Percentiles rank a stretch among this genome's conserved stretches.
Conservation (phyloP, 2,329 filamentous ascomycete species). For the Coniochaeta ligniaria region DNA sequence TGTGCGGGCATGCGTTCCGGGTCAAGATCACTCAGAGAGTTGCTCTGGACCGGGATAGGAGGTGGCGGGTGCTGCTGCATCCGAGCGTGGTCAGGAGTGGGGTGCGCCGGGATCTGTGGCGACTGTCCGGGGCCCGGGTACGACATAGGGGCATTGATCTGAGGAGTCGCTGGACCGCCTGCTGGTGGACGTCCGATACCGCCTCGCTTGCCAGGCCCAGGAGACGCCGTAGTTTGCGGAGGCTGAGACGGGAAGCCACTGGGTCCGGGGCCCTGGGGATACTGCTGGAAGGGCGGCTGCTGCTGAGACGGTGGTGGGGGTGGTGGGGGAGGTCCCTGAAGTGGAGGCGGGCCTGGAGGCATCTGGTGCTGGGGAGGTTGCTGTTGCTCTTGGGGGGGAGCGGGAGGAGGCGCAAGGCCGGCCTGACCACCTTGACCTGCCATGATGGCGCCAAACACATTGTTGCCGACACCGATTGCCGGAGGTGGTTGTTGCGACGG, state of each 20-base stretch:
- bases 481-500: conserved; percentile 79
- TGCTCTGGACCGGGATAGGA: conserved; percentile 35
- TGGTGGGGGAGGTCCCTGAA: conserved; percentile 49
- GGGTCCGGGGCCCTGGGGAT: conserved; percentile 48
- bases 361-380: conserved; percentile 49
- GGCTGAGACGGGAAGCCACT: conserved; percentile 76
- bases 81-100: conserved; percentile 61
- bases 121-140: conserved; percentile 79
- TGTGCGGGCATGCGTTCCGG: conserved; percentile 77
- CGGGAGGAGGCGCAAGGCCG: conserved; percentile 75
- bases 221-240: conserved; percentile 78
- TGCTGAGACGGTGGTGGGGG: conserved; percentile 56
- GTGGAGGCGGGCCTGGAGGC: conserved; percentile 67
- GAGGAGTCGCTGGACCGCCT: conserved; percentile 74
- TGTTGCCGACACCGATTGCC: conserved; percentile 82
- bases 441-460: conserved; percentile 95
- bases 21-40: conserved; percentile 77
- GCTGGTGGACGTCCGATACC: conserved; percentile 59
- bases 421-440: conserved; percentile 76
- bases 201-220: conserved; percentile 71
- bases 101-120: conserved; percentile 74
- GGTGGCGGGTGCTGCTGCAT: conserved; percentile 26
- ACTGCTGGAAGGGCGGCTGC: conserved; percentile 64
- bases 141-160: conserved; percentile 81
- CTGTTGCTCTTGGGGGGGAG: conserved; percentile 50